Conservation (phyloP, 2,329 filamentous ascomycete genomes). For the Ceratocystis huliohia region DNA sequence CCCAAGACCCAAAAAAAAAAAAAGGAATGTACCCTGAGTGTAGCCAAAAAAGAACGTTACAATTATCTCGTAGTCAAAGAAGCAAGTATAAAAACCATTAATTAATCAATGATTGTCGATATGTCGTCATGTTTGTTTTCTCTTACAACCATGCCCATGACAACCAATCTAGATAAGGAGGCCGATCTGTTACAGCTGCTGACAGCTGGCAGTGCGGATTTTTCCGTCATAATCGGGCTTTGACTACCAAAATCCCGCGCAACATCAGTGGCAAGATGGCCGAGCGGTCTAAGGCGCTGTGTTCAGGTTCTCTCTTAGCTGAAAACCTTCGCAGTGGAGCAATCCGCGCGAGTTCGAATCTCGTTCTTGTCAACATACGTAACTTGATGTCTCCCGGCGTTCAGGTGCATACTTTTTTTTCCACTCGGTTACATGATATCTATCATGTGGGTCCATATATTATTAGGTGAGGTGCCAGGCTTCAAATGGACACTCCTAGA, state of each 20-base stretch:
- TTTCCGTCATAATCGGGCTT: background rate
- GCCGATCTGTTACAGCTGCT: background rate
- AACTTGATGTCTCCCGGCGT: too few relatives aligned
- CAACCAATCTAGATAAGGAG: background rate
- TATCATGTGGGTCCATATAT: too few relatives aligned
- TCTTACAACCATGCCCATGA: background rate
- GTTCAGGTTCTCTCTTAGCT: too few relatives aligned
- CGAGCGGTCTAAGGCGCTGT: too few relatives aligned
- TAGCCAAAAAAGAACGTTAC: background rate
- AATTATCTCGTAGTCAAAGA: background rate
- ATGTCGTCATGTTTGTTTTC: slow-evolving; percentile 2
- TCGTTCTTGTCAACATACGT: slow-evolving; percentile 25
- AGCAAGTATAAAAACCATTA: background rate
- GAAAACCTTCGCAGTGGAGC: slow-evolving; percentile 19
- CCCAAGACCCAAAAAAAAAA: background rate
- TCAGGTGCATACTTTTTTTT: too few relatives aligned
- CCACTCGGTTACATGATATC: too few relatives aligned
- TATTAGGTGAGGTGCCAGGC: too few relatives aligned
- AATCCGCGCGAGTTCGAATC: slow-evolving; percentile 22
- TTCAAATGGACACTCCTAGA: too few relatives aligned
- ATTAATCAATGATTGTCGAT: background rate
- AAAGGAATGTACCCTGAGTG: background rate
- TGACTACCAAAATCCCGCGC: background rate
- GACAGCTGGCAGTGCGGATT: rapidly evolving
- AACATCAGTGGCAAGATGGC: background rate